These are phyloP conservation scores for Ganoderma boninense DNA, from an alignment of 1,284 basidiomycete species.

Conservation along the genomic window DNA sequence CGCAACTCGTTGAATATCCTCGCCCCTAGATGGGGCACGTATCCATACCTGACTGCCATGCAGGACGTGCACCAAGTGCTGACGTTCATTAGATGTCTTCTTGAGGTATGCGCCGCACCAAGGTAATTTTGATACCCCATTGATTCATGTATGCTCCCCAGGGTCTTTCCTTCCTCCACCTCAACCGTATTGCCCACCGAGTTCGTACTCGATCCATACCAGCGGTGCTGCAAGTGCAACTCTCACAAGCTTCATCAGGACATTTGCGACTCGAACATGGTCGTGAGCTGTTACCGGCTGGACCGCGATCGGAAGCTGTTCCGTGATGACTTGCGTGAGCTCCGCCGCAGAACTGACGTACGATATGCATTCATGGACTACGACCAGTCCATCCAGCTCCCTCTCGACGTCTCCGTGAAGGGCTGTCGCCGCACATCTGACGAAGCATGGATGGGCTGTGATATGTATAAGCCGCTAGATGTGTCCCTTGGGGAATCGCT, in stretches of 20 bases:
- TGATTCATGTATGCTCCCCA: not conserved
- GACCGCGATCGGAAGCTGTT: not conserved
- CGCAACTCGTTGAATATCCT: not conserved
- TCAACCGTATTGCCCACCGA: not conserved
- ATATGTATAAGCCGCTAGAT: conserved; percentile 13
- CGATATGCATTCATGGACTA: conserved; percentile 24
- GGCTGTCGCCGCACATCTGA: conserved; percentile 14
- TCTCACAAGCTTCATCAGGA: conserved; percentile 1
- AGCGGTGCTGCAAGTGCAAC: not conserved
- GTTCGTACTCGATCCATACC: not conserved
- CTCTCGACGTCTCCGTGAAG: no score
- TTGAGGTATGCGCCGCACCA: not conserved
- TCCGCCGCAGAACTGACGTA: not conserved
- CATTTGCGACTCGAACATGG: conserved; percentile 10
- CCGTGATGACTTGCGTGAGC: conserved; percentile 6
- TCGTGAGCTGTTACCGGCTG: conserved; percentile 8
- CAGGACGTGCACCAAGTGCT: not conserved
- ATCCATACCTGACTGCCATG: not conserved
- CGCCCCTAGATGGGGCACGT: not conserved
- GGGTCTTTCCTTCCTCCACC: not conserved
- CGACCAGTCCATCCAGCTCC: conserved; percentile 19
- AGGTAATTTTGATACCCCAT: no score
- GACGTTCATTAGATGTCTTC: not conserved
- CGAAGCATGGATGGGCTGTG: conserved; percentile 8
- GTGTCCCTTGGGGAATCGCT: conserved; percentile 3